These are phyloP conservation scores for Apiosordaria backusii DNA, from an alignment of 495 filamentous ascomycete species.

Conservation along the genomic window DNA sequence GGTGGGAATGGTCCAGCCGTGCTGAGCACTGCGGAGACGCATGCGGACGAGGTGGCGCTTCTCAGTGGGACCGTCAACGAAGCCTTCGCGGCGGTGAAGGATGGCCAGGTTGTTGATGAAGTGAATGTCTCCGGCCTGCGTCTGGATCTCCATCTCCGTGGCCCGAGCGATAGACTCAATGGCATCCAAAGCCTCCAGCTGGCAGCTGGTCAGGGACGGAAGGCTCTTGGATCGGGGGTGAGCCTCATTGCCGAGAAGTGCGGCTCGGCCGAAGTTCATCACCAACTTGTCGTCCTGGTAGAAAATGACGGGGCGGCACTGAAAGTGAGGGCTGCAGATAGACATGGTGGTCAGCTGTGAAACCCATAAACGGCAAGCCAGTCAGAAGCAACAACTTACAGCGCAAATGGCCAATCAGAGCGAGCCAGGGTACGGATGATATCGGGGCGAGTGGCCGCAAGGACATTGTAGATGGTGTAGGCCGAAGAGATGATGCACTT, in stretches of 20 bases:
- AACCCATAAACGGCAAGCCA: not conserved
- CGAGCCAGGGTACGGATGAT: slow-evolving; percentile 56
- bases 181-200: slow-evolving; percentile 60
- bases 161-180: slow-evolving; percentile 58
- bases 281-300: slow-evolving; percentile 52
- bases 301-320: slow-evolving; percentile 57
- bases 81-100: slow-evolving; percentile 63
- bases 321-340: slow-evolving; percentile 45
- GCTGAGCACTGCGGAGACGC: slow-evolving; percentile 45
- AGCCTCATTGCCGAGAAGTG: slow-evolving; percentile 53
- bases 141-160: slow-evolving; percentile 51
- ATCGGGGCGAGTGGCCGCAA: slow-evolving; percentile 59
- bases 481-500: slow-evolving; percentile 59
- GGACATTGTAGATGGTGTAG: slow-evolving; percentile 60
- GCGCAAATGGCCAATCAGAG: slow-evolving; percentile 60
- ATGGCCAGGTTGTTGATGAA: slow-evolving; percentile 73
- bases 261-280: slow-evolving; percentile 59
- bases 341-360: not conserved
- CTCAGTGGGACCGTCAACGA: slow-evolving; percentile 46
- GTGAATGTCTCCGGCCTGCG: slow-evolving; percentile 63
- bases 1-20: slow-evolving; percentile 45
- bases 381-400: slow-evolving; percentile 42
- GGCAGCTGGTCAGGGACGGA: slow-evolving; percentile 53
- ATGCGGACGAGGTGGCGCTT: slow-evolving; percentile 52
- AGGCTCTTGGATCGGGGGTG: slow-evolving; percentile 53